These are phyloP conservation scores for Pichia sp. DNA, from an alignment of 1,139 yeast genomes.

Conservation along the genomic window DNA sequence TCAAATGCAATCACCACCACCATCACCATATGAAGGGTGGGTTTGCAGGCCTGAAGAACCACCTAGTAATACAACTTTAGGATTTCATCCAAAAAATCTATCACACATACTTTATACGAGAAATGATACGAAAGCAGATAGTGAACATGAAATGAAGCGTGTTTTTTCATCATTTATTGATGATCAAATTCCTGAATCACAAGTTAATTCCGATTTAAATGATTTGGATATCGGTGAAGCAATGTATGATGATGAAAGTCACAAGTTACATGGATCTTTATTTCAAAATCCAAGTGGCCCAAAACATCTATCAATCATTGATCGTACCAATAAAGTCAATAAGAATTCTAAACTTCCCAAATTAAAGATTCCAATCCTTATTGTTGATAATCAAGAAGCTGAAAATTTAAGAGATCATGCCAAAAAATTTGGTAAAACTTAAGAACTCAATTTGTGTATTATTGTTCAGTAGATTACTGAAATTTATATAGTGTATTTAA, in stretches of 20 bases:
- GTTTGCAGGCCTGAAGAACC: constrained; percentile 27
- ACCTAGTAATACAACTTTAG: constrained; percentile 24
- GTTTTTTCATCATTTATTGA: constrained; percentile 12
- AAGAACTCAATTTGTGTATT: background rate
- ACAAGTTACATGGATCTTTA: constrained; percentile 6
- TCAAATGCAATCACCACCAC: constrained; percentile 30
- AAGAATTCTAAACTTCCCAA: background rate
- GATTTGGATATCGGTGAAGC: constrained; percentile 10
- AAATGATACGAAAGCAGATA: constrained; percentile 6
- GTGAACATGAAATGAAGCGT: constrained; percentile 6
- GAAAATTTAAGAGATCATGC: constrained; percentile 18
- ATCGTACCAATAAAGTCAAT: background rate
- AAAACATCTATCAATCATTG: background rate
- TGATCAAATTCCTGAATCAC: background rate
- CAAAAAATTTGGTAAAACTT: background rate
- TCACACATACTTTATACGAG: constrained; percentile 25
- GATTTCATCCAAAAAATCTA: constrained; percentile 26
- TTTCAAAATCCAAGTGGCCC: constrained; percentile 3
- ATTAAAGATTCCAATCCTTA: constrained; percentile 21
- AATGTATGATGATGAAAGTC: background rate
- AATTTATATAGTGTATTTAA: no score
- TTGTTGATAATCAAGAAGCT: constrained; percentile 26
- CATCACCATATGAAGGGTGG: constrained; percentile 30
- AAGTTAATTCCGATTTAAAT: background rate
- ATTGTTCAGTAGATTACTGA: no score